Percentiles rank a stretch among this genome's conserved stretches.
Evolutionary conservation across 371 early-diverging fungal species (phyloP).

Genomic region (Capillidium heterosporum): DNA sequence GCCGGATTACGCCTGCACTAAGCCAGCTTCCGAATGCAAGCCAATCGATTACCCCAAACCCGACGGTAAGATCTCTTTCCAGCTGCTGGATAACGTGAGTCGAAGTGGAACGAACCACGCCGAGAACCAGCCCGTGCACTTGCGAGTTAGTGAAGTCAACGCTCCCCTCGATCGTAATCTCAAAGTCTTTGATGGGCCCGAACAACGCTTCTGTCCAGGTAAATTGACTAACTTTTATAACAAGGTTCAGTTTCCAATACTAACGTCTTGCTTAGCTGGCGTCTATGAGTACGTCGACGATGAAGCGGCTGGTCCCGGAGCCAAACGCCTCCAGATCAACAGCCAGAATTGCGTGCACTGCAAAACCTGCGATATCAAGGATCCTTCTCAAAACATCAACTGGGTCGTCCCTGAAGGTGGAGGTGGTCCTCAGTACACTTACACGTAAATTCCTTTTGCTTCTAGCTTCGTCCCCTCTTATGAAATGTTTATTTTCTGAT

Average conservation of each 20-base stretch:
- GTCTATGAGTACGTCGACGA: conserved; percentile 96
- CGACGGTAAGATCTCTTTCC: conserved; percentile 87
- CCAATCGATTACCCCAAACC: conserved; percentile 94
- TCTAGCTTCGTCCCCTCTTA: no score
- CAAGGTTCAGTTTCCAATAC: background rate
- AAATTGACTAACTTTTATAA: conserved; percentile 5
- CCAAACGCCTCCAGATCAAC: conserved; percentile 93
- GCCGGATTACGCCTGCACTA: conserved; percentile 66
- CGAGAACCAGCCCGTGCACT: conserved; percentile 90
- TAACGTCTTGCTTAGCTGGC: conserved; percentile 39
- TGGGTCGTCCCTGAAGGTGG: conserved; percentile 98
- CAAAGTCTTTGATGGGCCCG: conserved; percentile 86
- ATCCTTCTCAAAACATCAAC: conserved; percentile 95
- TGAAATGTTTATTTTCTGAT: no score
- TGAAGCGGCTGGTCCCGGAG: conserved; percentile 51
- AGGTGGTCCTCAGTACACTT: conserved; percentile 57
- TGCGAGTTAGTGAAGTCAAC: conserved; percentile 50
- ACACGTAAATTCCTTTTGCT: conserved; percentile 7
- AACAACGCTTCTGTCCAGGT: conserved; percentile 91
- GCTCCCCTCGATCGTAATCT: conserved; percentile 69
- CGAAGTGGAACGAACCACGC: conserved; percentile 90
- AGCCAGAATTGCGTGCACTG: conserved; percentile 97
- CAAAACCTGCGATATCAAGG: conserved; percentile 99
- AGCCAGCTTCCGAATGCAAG: conserved; percentile 42
- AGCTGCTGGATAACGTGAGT: conserved; percentile 79